phyloP scores from a whole-genome alignment of 2,329 filamentous ascomycete species.

The Aspergillus arachidicola region DNA sequence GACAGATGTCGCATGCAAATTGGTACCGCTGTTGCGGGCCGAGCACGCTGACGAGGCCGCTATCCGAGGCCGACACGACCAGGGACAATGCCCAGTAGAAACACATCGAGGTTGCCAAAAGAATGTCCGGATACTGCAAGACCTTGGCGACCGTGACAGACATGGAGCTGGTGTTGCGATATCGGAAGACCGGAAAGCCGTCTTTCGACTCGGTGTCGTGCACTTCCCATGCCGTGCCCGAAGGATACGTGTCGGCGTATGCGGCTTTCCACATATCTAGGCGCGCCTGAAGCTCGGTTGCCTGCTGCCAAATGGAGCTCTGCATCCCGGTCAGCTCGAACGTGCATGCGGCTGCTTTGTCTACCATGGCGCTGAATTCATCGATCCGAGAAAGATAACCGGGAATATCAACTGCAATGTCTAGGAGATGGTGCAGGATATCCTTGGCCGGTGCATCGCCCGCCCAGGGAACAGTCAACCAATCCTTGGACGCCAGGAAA shows the following conservation, averaged over 20 bases:
- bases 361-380: constrained; percentile 17
- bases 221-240: constrained; percentile 20
- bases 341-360: constrained; percentile 3
- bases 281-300: constrained; percentile 21
- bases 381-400: constrained; percentile 26
- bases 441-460: constrained; percentile 23
- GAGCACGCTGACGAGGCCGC: constrained; percentile 25
- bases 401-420: constrained; percentile 30
- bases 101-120: constrained; percentile 26
- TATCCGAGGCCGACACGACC: constrained; percentile 25
- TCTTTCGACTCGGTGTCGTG: constrained; percentile 7
- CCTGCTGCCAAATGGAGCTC: constrained; percentile 22
- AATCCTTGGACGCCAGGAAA: constrained; percentile 27
- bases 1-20: constrained; percentile 33
- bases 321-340: constrained; percentile 20
- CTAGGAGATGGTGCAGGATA: constrained; percentile 27
- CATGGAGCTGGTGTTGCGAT: constrained; percentile 24
- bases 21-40: constrained; percentile 28
- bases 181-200: constrained; percentile 25
- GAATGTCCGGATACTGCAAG: constrained; percentile 28
- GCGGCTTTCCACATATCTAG: constrained; percentile 25
- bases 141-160: constrained; percentile 18
- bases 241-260: constrained; percentile 20
- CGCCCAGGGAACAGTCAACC: constrained; percentile 29
- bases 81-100: constrained; percentile 31